These are phyloP conservation scores for Turritis glabra DNA, from an alignment of 345 rosid genomes.

Conservation along the genomic window DNA sequence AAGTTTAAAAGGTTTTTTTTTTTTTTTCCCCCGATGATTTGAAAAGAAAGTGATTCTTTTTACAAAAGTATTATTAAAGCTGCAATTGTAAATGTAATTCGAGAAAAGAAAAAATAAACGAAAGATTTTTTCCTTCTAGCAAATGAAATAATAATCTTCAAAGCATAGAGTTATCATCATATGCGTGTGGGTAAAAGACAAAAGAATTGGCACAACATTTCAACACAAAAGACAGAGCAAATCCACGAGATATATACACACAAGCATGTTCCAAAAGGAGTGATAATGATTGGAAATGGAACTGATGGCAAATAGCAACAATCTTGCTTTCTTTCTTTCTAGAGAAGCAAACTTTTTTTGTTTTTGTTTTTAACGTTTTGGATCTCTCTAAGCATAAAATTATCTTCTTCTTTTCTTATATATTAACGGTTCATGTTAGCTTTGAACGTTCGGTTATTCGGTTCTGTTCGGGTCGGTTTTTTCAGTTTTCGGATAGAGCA, in stretches of 20 bases:
- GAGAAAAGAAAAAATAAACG: neutral
- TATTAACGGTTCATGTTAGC: too few species aligned
- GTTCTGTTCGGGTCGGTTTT: too few species aligned
- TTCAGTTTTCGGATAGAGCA: too few species aligned
- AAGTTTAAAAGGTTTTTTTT: too few species aligned
- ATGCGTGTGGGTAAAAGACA: neutral
- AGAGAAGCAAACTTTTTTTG: conserved; percentile 9
- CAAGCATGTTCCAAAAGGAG: conserved; percentile 12
- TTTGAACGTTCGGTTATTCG: too few species aligned
- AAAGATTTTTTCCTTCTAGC: neutral
- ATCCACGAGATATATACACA: conserved; percentile 1
- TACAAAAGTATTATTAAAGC: neutral
- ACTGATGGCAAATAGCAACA: neutral
- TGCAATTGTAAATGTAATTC: conserved; percentile 32
- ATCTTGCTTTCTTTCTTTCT: conserved; percentile 6
- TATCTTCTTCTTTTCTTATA: too few species aligned
- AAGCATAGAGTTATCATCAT: neutral
- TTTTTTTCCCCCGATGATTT: neutral
- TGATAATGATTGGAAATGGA: conserved; percentile 21
- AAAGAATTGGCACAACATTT: neutral
- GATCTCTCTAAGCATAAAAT: too few species aligned
- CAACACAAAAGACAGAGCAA: conserved; percentile 20
- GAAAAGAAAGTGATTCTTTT: conserved; percentile 27
- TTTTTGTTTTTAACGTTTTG: too few species aligned
- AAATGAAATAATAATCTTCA: neutral